Conservation (phyloP, 2,329 filamentous ascomycete genomes). For the Coleophoma cylindrospora region DNA sequence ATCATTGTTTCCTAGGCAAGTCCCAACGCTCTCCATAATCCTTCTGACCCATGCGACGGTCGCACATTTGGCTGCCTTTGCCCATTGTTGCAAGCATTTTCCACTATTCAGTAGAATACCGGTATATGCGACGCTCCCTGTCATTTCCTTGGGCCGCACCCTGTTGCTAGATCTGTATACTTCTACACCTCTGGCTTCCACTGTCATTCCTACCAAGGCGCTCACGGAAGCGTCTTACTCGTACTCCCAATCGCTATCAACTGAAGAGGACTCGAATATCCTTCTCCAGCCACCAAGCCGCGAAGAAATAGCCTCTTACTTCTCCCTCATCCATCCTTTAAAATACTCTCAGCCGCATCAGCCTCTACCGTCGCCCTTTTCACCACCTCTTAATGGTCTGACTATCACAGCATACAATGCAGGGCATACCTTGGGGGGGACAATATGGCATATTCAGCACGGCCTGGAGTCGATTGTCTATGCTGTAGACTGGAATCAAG, state of each 20-base stretch:
- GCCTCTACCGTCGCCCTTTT: slow-evolving; percentile 79
- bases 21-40: slow-evolving; percentile 87
- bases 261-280: slow-evolving; percentile 44
- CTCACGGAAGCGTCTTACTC: slow-evolving; percentile 62
- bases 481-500: slow-evolving; percentile 96
- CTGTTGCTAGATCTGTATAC: slow-evolving; percentile 88
- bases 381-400: slow-evolving; percentile 81
- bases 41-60: slow-evolving; percentile 92
- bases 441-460: slow-evolving; percentile 98
- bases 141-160: slow-evolving; percentile 88
- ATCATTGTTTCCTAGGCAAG: slow-evolving; percentile 53
- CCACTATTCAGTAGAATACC: slow-evolving; percentile 89
- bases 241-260: slow-evolving; percentile 44
- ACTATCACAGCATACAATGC: slow-evolving; percentile 97
- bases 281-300: slow-evolving; percentile 66
- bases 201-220: slow-evolving; percentile 68
- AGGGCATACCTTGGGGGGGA: slow-evolving; percentile 91
- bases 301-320: slow-evolving; percentile 90
- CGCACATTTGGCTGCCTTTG: slow-evolving; percentile 87
- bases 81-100: slow-evolving; percentile 95
- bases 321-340: slow-evolving; percentile 81
- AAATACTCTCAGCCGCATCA: slow-evolving; percentile 98
- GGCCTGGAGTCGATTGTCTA: slow-evolving; percentile 96
- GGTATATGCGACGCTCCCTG: slow-evolving; percentile 88
- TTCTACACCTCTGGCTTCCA: slow-evolving; percentile 82